Evolutionary conservation across 1,284 basidiomycete genomes (phyloP).

Genomic region (Pyrrhoderma noxium): DNA sequence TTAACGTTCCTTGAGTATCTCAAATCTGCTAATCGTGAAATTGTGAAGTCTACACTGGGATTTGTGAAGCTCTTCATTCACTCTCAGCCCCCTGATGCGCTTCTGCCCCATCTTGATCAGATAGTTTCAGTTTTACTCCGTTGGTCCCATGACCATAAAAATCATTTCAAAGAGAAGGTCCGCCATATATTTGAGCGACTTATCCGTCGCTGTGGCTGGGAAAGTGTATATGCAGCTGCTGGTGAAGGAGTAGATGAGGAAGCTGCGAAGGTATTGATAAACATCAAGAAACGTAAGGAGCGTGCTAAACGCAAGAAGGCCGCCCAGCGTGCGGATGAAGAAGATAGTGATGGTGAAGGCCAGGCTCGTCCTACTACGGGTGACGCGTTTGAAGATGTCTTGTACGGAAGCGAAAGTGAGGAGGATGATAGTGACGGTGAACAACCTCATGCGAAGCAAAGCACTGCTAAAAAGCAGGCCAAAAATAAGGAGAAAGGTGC

Average conservation of each 20-base stretch:
- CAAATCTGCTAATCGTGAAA: conserved; percentile 91
- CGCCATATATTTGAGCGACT: conserved; percentile 96
- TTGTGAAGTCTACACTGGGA: conserved; percentile 93
- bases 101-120: conserved; percentile 68
- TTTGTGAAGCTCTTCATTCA: conserved; percentile 94
- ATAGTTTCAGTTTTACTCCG: conserved; percentile 82
- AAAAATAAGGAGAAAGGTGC: conserved; percentile 37
- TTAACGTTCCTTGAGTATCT: conserved; percentile 88
- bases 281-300: conserved; percentile 90
- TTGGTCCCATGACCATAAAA: conserved; percentile 97
- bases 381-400: conserved; percentile 91
- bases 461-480: conserved; percentile 26
- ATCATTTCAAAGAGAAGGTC: conserved; percentile 97
- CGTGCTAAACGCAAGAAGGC: conserved; percentile 70
- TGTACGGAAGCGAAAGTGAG: conserved; percentile 92
- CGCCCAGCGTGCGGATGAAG: conserved; percentile 44
- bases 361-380: conserved; percentile 49
- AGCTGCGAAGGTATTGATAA: conserved; percentile 72
- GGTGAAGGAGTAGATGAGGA: conserved; percentile 53
- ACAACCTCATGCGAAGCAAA: conserved; percentile 28
- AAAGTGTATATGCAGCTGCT: conserved; percentile 72
- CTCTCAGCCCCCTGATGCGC: conserved; percentile 63
- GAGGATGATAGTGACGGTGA: conserved; percentile 72
- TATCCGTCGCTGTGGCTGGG: conserved; percentile 86
- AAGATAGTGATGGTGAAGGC: conserved; percentile 29